Base-by-base conservation (phyloP, 2,329 filamentous ascomycete genomes). In the Drechslera avenae region DNA sequence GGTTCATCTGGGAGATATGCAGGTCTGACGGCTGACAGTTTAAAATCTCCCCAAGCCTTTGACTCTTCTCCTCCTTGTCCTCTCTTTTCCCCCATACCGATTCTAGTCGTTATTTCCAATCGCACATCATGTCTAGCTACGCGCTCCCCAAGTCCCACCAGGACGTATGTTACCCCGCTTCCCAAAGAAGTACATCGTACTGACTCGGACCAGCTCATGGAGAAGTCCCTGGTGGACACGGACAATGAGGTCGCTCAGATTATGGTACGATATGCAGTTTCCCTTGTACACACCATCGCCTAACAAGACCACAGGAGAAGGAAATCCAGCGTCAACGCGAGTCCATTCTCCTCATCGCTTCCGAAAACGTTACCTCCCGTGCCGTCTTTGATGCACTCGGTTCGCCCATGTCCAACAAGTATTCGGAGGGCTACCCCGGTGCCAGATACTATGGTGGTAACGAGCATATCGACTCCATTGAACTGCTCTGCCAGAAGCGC, bases 241-340 rank as follows among this genome's bases (percentile, higher is more conserved):
- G 94, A 99, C 77, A 88, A 91, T 50, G 92, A 97, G 84, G 90
- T 99, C 71, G 91, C 91, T 63, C 83, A 89, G 80, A 96, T 99
- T 79, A 97, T 99, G 92, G 90, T 95, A 83, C 3, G 36, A 16
- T 39, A 30, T 8, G 19, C 8, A 17, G 5, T 6, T 13, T 26
- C 26, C 12, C n/a, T 16, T 23, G 10, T 14, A 8, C 19, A 23
- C 2, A 33, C 32, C 13, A 35, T n/a, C 17, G 43, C n/a, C 28
- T 73, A 54, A 46, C 57, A 45, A 41, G 31, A 14, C 48, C 50
- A 39, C 64, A 94, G 89, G 89, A 90, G 82, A 86, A 89, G 69
- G 93, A 97, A 80, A 89, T 97, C 72, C 86, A 96, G 84, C 91
- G 94, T 74, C 94, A 99, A 83, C 88, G 91, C 77, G 92, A 99